Conservation (phyloP, 768 basidiomycete genomes). For the Boletus reticulatus region DNA sequence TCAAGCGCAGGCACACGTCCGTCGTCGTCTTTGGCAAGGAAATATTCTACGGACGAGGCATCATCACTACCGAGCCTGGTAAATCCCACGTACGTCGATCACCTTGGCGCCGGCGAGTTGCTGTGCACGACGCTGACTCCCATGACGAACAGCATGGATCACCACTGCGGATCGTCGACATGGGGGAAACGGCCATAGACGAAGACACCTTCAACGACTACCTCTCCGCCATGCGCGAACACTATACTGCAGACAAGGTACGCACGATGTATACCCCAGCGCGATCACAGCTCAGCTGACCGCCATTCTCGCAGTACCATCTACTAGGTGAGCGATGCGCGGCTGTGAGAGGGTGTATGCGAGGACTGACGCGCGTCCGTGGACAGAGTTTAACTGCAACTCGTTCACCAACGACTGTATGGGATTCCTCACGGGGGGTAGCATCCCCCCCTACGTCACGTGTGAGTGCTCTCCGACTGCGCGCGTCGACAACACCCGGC, state of each 20-base stretch:
- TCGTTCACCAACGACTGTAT: slow-evolving; percentile 88
- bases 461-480: slow-evolving; percentile 37
- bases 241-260: slow-evolving; percentile 91
- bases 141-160: slow-evolving; percentile 57
- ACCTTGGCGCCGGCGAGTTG: background rate
- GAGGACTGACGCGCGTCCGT: background rate
- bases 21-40: slow-evolving; percentile 86
- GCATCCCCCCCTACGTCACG: slow-evolving; percentile 80
- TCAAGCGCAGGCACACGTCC: slow-evolving; percentile 77
- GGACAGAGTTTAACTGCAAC: slow-evolving; percentile 89
- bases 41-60: slow-evolving; percentile 89
- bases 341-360: background rate
- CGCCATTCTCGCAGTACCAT: slow-evolving; percentile 62
- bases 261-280: slow-evolving; percentile 13
- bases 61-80: slow-evolving; percentile 68
- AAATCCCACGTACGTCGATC: slow-evolving; percentile 67
- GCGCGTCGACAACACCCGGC: too few relatives aligned
- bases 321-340: slow-evolving; percentile 56
- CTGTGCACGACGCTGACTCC: background rate
- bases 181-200: slow-evolving; percentile 81
- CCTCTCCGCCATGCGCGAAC: slow-evolving; percentile 64
- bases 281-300: background rate
- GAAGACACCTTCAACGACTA: slow-evolving; percentile 87
- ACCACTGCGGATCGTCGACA: slow-evolving; percentile 66
- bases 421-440: slow-evolving; percentile 81